Conservation (phyloP, 345 rosid species). For the Eucalyptus erythrocorys region DNA sequence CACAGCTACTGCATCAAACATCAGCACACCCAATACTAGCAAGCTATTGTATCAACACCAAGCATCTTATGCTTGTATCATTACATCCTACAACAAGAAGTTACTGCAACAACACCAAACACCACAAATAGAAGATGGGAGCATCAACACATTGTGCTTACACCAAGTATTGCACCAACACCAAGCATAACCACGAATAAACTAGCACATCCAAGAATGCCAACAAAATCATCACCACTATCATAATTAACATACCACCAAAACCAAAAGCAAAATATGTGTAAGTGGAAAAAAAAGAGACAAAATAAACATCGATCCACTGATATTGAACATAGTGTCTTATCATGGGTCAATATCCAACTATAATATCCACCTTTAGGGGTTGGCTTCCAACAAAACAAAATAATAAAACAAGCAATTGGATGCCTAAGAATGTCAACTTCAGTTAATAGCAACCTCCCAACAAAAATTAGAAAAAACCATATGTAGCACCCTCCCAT, state of each 20-base stretch:
- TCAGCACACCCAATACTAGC: too few species aligned
- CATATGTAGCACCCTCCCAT: neutral
- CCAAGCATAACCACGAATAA: neutral
- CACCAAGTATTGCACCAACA: neutral
- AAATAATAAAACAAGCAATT: too few species aligned
- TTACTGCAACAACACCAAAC: too few species aligned
- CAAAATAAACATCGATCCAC: neutral
- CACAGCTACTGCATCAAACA: accelerated
- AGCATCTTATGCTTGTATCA: neutral
- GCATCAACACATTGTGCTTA: too few species aligned
- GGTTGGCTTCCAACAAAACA: neutral
- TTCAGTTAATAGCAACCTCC: neutral
- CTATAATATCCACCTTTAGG: neutral
- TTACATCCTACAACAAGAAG: too few species aligned
- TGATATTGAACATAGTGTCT: neutral
- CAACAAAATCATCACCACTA: neutral
- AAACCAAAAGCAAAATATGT: too few species aligned
- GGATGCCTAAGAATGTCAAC: too few species aligned
- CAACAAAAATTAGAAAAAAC: neutral
- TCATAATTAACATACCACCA: neutral
- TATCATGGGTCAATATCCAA: neutral
- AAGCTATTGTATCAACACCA: too few species aligned
- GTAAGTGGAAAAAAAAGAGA: neutral
- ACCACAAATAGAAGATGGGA: too few species aligned
- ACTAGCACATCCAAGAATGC: neutral